Base-by-base conservation (phyloP, 2,329 filamentous ascomycete species). In the Sclerotinia nivalis region DNA sequence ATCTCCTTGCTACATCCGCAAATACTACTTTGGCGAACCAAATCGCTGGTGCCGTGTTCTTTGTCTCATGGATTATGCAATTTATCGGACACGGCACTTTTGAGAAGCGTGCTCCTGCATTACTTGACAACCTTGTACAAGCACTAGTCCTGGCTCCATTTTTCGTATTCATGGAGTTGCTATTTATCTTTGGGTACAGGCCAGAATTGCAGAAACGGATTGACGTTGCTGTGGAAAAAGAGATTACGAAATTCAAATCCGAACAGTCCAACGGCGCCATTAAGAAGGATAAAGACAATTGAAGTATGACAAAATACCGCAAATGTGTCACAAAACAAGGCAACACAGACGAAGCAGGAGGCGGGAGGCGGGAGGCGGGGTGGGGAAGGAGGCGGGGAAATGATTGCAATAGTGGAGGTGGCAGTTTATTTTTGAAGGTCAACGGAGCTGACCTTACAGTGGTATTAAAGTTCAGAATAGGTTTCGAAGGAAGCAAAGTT, bases 131-230 rank as follows among this genome's bases (percentile, higher is more conserved):
- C 77, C 82, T 98, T 55, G 85, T 96, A 61, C 96, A 98, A 81
- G 94, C 96, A 40, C 81, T 98, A 73, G 95, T 98, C 77, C 85
- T 98, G 34, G 96, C 96, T 0, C 96, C 96, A 12, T 91, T 99
- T 77, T 99, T 98, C 76, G 95, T 98, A 70, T 99, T 96, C 92
- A 91, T 99, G 76, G 94, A 98, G 83, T 82, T 96, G 34, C 85
- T 99, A 37, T 99, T 99, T 84, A 89, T 86, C 77, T 87, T 96
- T 65, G 96, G 96, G 62, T 99, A 98, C 81, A 88, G 96, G 71
- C 92, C 90, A 1, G 93, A 97, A 80, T 84, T 99, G 75, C 93
- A 95, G 82, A 86, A 87, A 71, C 88, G 95, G 65, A 88, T 98
- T 58, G 88, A 95, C 72, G 89, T 89, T 79, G 88, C 87, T 50